These are phyloP conservation scores for Trichosporon sp. DNA, from an alignment of 1,284 basidiomycete species.

Conservation along the genomic window DNA sequence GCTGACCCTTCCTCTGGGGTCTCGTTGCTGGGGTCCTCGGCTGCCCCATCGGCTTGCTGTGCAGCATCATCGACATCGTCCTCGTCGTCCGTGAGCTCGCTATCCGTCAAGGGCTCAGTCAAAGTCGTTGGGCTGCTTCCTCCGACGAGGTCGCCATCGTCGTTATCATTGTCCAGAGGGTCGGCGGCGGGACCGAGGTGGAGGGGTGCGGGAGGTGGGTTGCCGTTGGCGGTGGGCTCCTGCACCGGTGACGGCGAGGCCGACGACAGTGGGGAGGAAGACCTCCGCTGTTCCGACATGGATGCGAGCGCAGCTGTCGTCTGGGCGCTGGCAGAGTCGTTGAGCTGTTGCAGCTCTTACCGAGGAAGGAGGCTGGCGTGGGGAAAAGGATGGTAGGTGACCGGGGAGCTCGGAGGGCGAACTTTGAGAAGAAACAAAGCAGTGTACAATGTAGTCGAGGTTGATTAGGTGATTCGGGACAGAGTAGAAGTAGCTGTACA, in stretches of 20 bases:
- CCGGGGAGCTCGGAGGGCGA: not conserved
- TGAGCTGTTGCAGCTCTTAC: not conserved
- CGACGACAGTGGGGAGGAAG: constrained; percentile 21
- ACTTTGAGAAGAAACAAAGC: not conserved
- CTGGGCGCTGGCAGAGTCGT: not conserved
- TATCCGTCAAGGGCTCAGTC: constrained; percentile 21
- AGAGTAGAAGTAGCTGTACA: constrained; percentile 1
- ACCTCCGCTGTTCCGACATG: constrained; percentile 21
- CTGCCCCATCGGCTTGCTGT: constrained; percentile 3
- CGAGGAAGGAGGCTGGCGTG: not conserved
- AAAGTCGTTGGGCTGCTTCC: constrained; percentile 22
- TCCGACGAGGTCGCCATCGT: constrained; percentile 14
- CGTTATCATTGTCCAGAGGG: not conserved
- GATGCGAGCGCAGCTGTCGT: not conserved
- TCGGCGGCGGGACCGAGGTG: constrained; percentile 11
- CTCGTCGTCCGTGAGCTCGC: constrained; percentile 27
- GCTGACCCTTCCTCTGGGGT: not conserved
- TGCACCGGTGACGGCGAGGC: constrained; percentile 19
- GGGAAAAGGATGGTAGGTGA: not conserved
- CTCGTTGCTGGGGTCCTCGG: constrained; percentile 8
- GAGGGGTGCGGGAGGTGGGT: constrained; percentile 1
- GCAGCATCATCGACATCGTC: constrained; percentile 12
- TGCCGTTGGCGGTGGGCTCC: constrained; percentile 6
- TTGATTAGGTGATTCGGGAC: not conserved
- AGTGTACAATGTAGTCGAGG: not conserved